Evolutionary conservation across 306 rosid species (phyloP).

Genomic region (Quercus rubra): DNA sequence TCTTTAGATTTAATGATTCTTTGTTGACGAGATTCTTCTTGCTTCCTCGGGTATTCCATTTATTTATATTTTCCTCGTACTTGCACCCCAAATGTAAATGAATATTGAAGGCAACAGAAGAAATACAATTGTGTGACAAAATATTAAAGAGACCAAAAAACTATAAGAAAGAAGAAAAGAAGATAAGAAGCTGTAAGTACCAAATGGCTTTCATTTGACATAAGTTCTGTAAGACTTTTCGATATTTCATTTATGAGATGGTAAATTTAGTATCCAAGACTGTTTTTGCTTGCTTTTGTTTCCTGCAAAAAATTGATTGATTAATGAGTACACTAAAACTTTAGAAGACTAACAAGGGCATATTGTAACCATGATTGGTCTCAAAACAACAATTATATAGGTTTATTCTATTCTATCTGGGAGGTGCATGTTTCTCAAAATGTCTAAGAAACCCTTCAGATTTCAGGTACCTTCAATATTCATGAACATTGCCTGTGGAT

Average conservation of each 20-base stretch:
- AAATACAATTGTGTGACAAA: background rate
- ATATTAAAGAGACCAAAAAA: slow-evolving; percentile 15
- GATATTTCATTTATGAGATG: slow-evolving; percentile 35
- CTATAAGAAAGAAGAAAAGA: slow-evolving; percentile 11
- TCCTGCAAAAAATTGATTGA: slow-evolving; percentile 15
- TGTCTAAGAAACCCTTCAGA: too few species aligned
- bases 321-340: slow-evolving; percentile 10
- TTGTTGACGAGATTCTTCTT: too few species aligned
- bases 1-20: too few species aligned
- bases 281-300: slow-evolving; percentile 16
- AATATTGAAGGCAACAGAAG: slow-evolving; percentile 20
- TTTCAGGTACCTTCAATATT: too few species aligned
- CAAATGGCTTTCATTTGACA: slow-evolving; percentile 52
- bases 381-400: background rate
- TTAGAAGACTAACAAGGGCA: slow-evolving; percentile 17
- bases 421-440: too few species aligned
- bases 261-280: slow-evolving; percentile 44
- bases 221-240: slow-evolving; percentile 42
- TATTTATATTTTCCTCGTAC: slow-evolving; percentile 54
- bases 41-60: slow-evolving; percentile 29
- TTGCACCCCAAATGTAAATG: slow-evolving; percentile 39
- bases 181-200: slow-evolving; percentile 36
- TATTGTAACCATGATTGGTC: background rate
- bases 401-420: too few species aligned
- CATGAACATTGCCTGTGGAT: too few species aligned